Evolutionary conservation across 192 early-diverging fungal genomes (phyloP), one percentile per base, ranked within the genome.

Genomic region (Dissophora globulifera): DNA sequence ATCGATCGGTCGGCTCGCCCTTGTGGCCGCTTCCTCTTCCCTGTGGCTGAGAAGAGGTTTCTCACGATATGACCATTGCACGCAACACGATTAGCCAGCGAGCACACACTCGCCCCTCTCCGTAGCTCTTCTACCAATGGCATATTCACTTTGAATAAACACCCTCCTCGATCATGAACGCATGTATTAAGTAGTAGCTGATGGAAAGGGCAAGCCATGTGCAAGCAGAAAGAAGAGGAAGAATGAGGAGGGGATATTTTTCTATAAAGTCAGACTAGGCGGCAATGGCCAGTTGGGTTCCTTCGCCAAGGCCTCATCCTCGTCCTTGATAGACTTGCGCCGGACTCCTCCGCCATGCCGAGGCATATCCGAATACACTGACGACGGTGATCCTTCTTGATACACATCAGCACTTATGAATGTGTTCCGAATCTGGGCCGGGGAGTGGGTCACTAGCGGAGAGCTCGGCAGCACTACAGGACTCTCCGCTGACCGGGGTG

Each of bases 341-440:
- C 69, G 69, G 1, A 52, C 49, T 20, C 69, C 69, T 20, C 69
- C 69, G 23, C 61, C 69, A n/a, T 23, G 29, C 35, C 55, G 60
- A 25, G 69, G 55, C 6, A 49, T 58, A 48, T 63, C 43, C 2
- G 69, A 64, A 23, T 58, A 74, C 5, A 56, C 15, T 5, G 49
- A 8, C 0, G 22, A 13, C 33, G 64, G 31, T 5, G 19, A 32
- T 46, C 25, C 45, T 10, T 3, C 38, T 5, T 29, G 17, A 31
- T 38, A 30, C 32, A 32, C 7, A 16, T 12, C 31, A 22, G 22
- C 12, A 17, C 29, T 52, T 42, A 53, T 46, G 43, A 69, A 59
- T 13, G 53, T 67, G 25, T 67, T 47, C 26, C 64, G 52, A 15
- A 16, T n/a, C 11, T 29, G 47, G 4, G 4, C 29, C 19, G 53